Evolutionary conservation across 75 land plant species (phyloP).

Genomic region (Sequoia sempervirens): DNA sequence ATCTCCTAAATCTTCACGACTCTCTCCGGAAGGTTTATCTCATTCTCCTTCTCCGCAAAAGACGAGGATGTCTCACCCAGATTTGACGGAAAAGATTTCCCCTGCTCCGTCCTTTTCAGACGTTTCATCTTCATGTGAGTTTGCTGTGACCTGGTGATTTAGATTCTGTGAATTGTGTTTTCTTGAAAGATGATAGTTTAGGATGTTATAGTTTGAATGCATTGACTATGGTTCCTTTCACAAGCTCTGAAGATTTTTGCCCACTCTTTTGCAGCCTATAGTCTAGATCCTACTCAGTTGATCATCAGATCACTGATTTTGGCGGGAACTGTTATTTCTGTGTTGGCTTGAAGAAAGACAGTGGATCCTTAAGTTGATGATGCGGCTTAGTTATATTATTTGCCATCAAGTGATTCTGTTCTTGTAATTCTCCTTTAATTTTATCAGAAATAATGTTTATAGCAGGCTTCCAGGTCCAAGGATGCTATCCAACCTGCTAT

Average conservation of each 20-base stretch:
- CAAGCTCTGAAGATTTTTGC: not conserved
- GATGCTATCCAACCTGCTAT: not conserved
- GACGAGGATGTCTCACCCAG: not conserved
- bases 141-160: not conserved
- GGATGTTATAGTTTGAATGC: not conserved
- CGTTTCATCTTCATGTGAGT: not conserved
- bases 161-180: not conserved
- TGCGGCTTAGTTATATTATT: not conserved
- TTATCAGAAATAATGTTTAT: not conserved
- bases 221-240: not conserved
- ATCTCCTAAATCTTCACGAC: not conserved
- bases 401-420: not conserved
- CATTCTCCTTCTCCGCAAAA: constrained; percentile 3
- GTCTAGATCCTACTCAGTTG: not conserved
- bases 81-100: not conserved
- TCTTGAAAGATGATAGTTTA: not conserved
- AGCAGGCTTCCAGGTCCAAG: not conserved
- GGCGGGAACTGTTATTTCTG: not conserved
- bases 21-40: not conserved
- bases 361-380: not conserved
- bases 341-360: not conserved
- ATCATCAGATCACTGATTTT: not conserved
- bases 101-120: not conserved
- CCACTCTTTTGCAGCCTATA: not conserved
- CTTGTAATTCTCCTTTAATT: not conserved